Conservation (phyloP, 306 rosid genomes). For the Pyrus communis region DNA sequence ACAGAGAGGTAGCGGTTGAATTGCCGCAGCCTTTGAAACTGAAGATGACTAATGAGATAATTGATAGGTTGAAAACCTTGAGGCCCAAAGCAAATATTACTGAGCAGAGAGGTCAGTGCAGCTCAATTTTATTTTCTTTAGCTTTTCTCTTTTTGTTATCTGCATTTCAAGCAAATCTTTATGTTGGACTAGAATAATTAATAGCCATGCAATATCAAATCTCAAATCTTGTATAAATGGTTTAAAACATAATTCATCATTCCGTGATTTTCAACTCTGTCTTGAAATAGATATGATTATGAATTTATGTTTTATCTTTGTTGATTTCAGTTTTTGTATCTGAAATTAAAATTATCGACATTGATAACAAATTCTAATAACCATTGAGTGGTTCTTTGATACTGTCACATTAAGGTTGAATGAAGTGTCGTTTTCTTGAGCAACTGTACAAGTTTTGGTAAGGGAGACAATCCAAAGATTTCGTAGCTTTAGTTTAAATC, state of each 20-base stretch:
- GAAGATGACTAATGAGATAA: slow-evolving; percentile 56
- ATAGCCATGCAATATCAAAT: not conserved
- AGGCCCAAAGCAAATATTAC: slow-evolving; percentile 33
- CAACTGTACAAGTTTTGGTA: not conserved
- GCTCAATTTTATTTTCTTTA: not conserved
- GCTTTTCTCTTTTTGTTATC: not conserved
- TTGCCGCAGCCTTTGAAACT: slow-evolving; percentile 65
- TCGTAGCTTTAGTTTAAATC: not conserved
- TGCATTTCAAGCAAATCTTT: not conserved
- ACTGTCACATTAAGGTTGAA: not conserved
- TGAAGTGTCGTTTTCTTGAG: not conserved
- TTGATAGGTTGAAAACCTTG: slow-evolving; percentile 52
- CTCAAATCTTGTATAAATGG: not conserved
- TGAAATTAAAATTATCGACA: not conserved
- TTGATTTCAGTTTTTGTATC: not conserved
- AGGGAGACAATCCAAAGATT: not conserved
- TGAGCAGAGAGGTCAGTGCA: slow-evolving; percentile 61
- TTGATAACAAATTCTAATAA: not conserved
- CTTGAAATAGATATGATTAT: not conserved
- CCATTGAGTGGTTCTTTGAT: not conserved
- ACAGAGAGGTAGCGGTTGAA: slow-evolving; percentile 34
- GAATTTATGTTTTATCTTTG: not conserved
- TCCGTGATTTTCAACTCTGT: not conserved
- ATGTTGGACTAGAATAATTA: not conserved
- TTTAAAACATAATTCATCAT: not conserved